phyloP scores from a whole-genome alignment of 2,329 filamentous ascomycete genomes.

The Tolypocladium endophyticum region DNA sequence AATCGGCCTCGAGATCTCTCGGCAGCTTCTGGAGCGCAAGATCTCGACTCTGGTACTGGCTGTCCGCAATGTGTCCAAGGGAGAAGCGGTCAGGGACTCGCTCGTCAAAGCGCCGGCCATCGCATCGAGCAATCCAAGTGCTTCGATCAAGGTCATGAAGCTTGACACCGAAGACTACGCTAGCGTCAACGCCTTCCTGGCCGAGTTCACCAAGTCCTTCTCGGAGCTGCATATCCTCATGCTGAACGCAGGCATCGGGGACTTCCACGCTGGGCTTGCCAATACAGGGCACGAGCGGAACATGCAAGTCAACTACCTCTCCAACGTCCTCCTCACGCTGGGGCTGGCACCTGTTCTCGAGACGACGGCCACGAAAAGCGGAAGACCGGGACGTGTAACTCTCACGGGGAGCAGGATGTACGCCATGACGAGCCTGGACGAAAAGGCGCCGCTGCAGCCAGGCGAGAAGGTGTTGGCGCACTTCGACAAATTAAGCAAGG shows the following conservation, averaged over 20 bases:
- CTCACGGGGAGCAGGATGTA: background rate
- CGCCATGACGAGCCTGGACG: background rate
- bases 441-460: background rate
- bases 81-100: background rate
- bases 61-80: constrained; percentile 18
- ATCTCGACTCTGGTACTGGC: constrained; percentile 32
- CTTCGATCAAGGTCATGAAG: background rate
- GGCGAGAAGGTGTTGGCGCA: background rate
- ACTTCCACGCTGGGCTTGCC: constrained; percentile 11
- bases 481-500: background rate
- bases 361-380: background rate
- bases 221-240: background rate
- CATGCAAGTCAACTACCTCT: constrained; percentile 16
- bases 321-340: constrained; percentile 13
- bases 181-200: background rate
- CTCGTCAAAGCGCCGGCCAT: constrained; percentile 8
- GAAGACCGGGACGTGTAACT: background rate
- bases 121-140: background rate
- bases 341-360: constrained; percentile 10
- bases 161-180: background rate
- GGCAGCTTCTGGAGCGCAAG: constrained; percentile 25
- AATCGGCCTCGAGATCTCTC: constrained; percentile 31
- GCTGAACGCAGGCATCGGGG: background rate
- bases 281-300: constrained; percentile 12
- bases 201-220: background rate